Evolutionary conservation across 345 rosid genomes (phyloP), one percentile per base, ranked within the genome.

Genomic region (Citrus cavaleriei): DNA sequence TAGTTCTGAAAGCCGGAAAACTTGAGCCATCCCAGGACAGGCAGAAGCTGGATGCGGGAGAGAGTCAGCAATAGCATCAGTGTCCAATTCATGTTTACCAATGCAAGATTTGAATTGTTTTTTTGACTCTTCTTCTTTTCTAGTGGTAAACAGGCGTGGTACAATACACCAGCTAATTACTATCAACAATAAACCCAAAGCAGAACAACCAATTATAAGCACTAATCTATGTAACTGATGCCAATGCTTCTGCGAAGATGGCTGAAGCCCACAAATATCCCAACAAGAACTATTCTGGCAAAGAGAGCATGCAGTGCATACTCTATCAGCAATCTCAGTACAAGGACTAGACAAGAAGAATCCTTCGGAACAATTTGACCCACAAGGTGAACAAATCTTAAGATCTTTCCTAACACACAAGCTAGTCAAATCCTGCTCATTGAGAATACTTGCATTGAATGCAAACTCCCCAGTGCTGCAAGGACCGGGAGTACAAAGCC

Each of bases 271-370:
- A 70, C 98, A 93, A 28, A 87, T 81, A 42, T 80, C 87, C 75
- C 90, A 85, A 80, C 97, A 95, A 79, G 97, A 87, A 78, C 92
- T 91, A 85, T 90, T 95, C 86, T 93, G 99, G 88, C 99, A 95
- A 68, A 95, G 94, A 19, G 98, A 95, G 74, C 99, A 95, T 64
- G 89, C 69, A 5, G 95, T 90, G 84, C 98, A 95, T 42, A 91
- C 81, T 76, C 98, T 86, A 72, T 92, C 98, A 1, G 92, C 81
- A 82, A 86, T 91, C 54, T 71, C 77, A 1, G 92, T 89, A 63
- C 99, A 93, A 0, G 87, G 79, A 76, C 96, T 95, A 3, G 98
- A 95, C 86, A 91, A 81, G 92, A 93, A 92, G 81, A 84, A 92
- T 3, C 99, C 95, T 10, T 77, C 70, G 22, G 97, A 89, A 72